Percentiles rank a stretch among this genome's conserved stretches.
phyloP scores from a whole-genome alignment of 768 basidiomycete genomes.

The Agaricus blazei region DNA sequence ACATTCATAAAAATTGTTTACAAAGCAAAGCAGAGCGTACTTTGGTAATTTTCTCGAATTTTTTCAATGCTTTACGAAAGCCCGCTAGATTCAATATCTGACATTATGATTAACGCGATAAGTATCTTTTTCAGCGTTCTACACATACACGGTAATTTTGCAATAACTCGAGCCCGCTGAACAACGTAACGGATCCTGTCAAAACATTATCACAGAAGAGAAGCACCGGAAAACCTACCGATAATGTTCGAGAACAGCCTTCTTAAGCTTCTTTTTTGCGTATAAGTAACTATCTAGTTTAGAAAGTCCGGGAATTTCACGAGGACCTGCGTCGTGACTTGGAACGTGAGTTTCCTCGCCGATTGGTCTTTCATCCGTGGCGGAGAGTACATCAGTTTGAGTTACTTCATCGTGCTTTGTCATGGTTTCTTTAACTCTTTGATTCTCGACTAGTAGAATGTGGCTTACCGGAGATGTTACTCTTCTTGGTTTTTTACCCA shows the following conservation, averaged over 20 bases:
- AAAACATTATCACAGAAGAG: no score
- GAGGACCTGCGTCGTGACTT: neutral
- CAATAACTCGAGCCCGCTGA: constrained; percentile 48
- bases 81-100: constrained; percentile 87
- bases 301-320: constrained; percentile 21
- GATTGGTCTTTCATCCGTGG: neutral
- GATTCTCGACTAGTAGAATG: no score
- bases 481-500: neutral
- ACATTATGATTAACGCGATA: neutral
- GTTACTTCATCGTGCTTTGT: neutral
- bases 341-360: neutral
- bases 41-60: constrained; percentile 77
- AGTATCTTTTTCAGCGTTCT: neutral
- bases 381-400: neutral
- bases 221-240: constrained; percentile 33
- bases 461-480: neutral
- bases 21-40: constrained; percentile 24
- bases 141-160: constrained; percentile 79
- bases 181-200: no score
- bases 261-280: constrained; percentile 83
- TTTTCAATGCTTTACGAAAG: constrained; percentile 81
- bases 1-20: neutral
- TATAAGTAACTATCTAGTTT: constrained; percentile 78
- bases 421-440: neutral
- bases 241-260: constrained; percentile 82